Conservation (phyloP, 164 flowering plant genomes). For the Magnolia kwangsiensis region DNA sequence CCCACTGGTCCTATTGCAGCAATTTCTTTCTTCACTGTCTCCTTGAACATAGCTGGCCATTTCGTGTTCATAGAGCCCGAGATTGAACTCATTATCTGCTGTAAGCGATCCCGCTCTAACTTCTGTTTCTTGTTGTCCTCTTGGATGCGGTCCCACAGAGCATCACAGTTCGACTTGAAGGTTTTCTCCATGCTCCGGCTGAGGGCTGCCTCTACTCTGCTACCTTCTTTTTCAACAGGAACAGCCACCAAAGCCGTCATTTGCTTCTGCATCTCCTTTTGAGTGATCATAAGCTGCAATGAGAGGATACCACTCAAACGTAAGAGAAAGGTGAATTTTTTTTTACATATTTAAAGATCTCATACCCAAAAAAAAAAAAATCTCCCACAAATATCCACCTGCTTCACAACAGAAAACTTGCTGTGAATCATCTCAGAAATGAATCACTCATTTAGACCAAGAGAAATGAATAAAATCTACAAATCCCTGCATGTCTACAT, state of each 20-base stretch:
- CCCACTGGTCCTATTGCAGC: slow-evolving; percentile 65
- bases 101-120: slow-evolving; percentile 58
- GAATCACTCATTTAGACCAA: too few relatives aligned
- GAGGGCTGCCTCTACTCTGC: slow-evolving; percentile 70
- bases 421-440: too few relatives aligned
- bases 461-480: too few relatives aligned
- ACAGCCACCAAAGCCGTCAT: slow-evolving; percentile 39
- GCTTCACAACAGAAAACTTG: too few relatives aligned
- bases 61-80: slow-evolving; percentile 65
- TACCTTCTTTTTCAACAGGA: slow-evolving; percentile 80
- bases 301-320: neutral
- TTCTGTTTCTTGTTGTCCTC: slow-evolving; percentile 73
- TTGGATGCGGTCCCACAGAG: slow-evolving; percentile 83
- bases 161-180: slow-evolving; percentile 76
- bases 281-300: slow-evolving; percentile 58
- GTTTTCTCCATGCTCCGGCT: slow-evolving; percentile 72
- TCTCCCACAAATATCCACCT: too few relatives aligned
- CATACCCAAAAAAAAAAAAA: too few relatives aligned
- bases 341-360: neutral
- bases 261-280: slow-evolving; percentile 85
- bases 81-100: slow-evolving; percentile 51
- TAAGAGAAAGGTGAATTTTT: neutral
- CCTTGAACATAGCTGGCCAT: slow-evolving; percentile 59
- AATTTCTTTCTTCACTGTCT: slow-evolving; percentile 74
- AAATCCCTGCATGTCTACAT: too few relatives aligned